Evolutionary conservation across 371 early-diverging fungal species (phyloP), one percentile per base, ranked within the genome.

Genomic region (Smittium culicis): DNA sequence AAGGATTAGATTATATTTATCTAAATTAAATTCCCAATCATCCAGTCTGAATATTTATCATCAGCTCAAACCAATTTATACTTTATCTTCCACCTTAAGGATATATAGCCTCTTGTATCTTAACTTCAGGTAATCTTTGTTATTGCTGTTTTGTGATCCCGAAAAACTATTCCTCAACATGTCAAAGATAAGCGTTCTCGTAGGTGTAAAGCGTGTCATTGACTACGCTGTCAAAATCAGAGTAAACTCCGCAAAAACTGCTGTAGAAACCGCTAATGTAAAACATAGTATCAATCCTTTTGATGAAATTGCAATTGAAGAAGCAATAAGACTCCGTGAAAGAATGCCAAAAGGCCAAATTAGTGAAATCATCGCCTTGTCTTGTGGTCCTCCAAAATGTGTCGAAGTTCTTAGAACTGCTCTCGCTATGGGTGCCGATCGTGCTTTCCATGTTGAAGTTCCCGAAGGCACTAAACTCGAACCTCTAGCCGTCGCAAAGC

Each of bases 231-330:
- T 95, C 83, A 98, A 96, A 83, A 88, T 96, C 77, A 90, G 96
- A 68, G 96, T 98, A 57, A 90, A 90, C 74, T 80, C 89, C 59
- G 85, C 89, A 65, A 89, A 89, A 72, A 85, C 89, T 5, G 90
- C 85, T 72, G 93, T 96, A 71, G 98, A 96, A 76, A 93, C 92
- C 34, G 82, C 80, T 55, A 88, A 87, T 73, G 91, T 94, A 64
- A 96, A 95, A 86, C 96, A 96, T 85, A 91, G 92, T 72, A 92
- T 97, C 90, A 98, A 98, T 80, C 98, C 98, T 55, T 97, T 98
- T 79, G 97, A 96, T 73, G 97, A 97, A 78, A 97, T 97, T 78
- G 98, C 96, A 54, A 82, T 97, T 30, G 98, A 97, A 77, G 94
- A 94, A 75, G 96, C 98, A 64, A 86, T 98, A 33, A 83, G 88